Evolutionary conservation across 768 basidiomycete genomes (phyloP), one percentile per base, ranked within the genome.

Genomic region (Lentinula raphanica): DNA sequence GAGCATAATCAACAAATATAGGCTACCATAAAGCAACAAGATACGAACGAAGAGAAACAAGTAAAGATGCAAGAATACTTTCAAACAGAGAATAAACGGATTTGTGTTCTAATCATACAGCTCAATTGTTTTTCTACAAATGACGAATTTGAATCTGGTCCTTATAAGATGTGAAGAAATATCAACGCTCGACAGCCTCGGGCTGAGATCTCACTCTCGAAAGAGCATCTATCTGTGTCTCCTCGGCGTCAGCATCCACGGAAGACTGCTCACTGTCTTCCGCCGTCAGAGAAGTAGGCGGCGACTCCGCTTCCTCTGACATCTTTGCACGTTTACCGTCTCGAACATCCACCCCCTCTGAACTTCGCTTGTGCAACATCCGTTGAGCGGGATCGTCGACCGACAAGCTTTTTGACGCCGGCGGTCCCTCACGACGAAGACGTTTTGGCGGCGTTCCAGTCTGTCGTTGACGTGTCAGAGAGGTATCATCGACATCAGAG

Each of bases 361-460:
- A 58, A 35, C 49, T 51, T 27, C 58, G 40, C 19, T 58, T 58
- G 13, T 38, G 44, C 49, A 50, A 5, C 49, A 42, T 58, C n/a
- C 28, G 32, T n/a, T 50, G 8, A 2, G 23, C 29, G 13, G 56
- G 35, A 28, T 46, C 31, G 15, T 42, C 27, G 11, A 45, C 27
- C 1, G 40, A 29, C 17, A 56, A 45, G 5, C 54, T 42, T 50
- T 23, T 38, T 3, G 17, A 8, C 3, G 25, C 1, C 5, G 49
- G 36, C 25, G 58, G 58, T n/a, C 49, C 42, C 27, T 58, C 58
- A 12, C 25, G 49, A 36, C 58, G 49, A 13, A 42, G 36, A 9
- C 58, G 27, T 38, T 58, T 58, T 8, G 58, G 58, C 12, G 58
- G 58, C 19, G 58, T 58, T 12, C 38, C 27, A 51, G 56, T 45